Conservation (phyloP, 1,284 basidiomycete species). For the Irpex rosettiformis region DNA sequence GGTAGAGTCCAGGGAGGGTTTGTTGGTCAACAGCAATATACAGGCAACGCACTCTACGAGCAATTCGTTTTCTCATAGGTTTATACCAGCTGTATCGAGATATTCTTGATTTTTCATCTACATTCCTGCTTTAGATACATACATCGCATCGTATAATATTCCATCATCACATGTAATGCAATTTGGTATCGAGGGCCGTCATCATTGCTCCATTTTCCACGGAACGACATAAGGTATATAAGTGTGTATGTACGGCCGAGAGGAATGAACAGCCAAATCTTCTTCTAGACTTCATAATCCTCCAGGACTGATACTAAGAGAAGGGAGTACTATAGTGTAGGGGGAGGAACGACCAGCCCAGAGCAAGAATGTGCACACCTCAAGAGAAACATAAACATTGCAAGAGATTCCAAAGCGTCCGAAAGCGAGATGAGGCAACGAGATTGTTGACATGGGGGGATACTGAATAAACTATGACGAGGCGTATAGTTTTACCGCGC, state of each 20-base stretch:
- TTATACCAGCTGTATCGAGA: background rate
- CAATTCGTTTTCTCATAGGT: constrained; percentile 12
- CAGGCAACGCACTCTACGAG: constrained; percentile 10
- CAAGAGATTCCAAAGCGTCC: constrained; percentile 3
- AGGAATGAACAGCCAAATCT: constrained; percentile 13
- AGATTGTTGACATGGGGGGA: constrained; percentile 13
- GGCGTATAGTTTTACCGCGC: constrained; percentile 88
- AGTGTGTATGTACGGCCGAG: background rate
- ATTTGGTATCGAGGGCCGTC: constrained; percentile 13
- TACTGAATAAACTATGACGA: constrained; percentile 50
- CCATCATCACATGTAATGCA: background rate
- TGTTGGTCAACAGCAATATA: constrained; percentile 2
- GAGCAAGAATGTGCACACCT: background rate
- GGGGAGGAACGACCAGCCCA: background rate
- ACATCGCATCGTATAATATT: background rate
- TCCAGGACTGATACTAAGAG: constrained; percentile 12
- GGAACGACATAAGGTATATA: constrained; percentile 26
- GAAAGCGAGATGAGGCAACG: constrained; percentile 11
- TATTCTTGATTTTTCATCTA: too few relatives aligned
- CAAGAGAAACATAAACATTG: background rate
- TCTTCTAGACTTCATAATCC: constrained; percentile 6
- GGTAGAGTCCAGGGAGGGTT: constrained; percentile 8
- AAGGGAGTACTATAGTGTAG: background rate
- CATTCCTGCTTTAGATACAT: too few relatives aligned
- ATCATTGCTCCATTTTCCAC: constrained; percentile 22